Percentiles rank a stretch among this genome's conserved stretches.
phyloP scores from a whole-genome alignment of 176 grass and related monocot species.

The Cocos nucifera region DNA sequence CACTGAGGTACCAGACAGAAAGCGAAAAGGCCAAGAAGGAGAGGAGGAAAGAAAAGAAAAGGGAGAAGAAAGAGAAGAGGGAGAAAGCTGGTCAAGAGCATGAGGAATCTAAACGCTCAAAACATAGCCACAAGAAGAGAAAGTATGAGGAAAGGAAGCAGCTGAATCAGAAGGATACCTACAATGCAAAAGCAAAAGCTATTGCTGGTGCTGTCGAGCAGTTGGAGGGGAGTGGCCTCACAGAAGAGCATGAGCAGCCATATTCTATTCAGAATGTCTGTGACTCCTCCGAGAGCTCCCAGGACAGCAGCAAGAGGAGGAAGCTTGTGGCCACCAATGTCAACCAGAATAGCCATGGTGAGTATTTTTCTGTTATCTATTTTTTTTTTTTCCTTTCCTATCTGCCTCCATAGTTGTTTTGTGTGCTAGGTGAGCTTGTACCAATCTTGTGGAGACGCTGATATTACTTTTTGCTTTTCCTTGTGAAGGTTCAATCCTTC shows the following conservation, averaged over 20 bases:
- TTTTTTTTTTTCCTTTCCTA: neutral
- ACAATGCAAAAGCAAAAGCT: neutral
- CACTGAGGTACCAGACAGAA: slow-evolving; percentile 66
- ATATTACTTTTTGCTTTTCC: no score
- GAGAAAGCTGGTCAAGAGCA: slow-evolving; percentile 15
- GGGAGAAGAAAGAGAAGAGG: slow-evolving; percentile 15
- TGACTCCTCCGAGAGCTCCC: slow-evolving; percentile 53
- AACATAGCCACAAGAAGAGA: slow-evolving; percentile 39
- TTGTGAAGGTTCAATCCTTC: slow-evolving; percentile 10
- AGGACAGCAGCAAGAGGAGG: slow-evolving; percentile 62
- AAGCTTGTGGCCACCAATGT: slow-evolving; percentile 16
- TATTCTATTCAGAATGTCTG: neutral
- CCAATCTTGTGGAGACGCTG: neutral
- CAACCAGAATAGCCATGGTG: slow-evolving; percentile 3
- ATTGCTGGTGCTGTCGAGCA: slow-evolving; percentile 27
- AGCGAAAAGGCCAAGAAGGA: slow-evolving; percentile 39
- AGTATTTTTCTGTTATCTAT: no score
- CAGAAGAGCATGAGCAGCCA: slow-evolving; percentile 54
- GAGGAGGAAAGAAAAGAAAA: slow-evolving; percentile 46
- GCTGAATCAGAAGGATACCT: neutral
- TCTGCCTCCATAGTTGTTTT: neutral
- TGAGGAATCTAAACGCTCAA: slow-evolving; percentile 39
- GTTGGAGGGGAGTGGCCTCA: slow-evolving; percentile 49
- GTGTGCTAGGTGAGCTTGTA: no score
- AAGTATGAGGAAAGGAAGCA: slow-evolving; percentile 26